Evolutionary conservation across 73 alveolate genomes (phyloP).

Genomic region (Paraurostyla sp.): DNA sequence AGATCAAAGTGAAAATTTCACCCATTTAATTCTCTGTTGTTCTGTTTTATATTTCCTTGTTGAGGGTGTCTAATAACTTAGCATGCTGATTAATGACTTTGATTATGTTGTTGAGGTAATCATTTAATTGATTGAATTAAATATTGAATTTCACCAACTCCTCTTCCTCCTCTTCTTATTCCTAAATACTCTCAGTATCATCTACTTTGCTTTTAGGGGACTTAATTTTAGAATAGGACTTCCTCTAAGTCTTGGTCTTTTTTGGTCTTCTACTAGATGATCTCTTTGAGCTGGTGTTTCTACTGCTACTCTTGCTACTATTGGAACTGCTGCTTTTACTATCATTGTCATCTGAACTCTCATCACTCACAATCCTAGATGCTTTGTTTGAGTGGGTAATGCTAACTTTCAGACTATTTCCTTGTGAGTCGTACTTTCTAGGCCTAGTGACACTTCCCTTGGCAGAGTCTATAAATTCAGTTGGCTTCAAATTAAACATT

Average conservation of each 20-base stretch:
- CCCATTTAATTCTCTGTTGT: conserved; percentile 51
- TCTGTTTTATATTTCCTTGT: conserved; percentile 40
- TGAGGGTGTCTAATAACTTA: conserved; percentile 55
- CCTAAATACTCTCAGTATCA: neutral
- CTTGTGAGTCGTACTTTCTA: neutral
- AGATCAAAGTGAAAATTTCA: conserved; percentile 27
- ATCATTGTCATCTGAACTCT: neutral
- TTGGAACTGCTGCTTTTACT: neutral
- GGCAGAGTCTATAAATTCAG: neutral
- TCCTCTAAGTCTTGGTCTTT: neutral
- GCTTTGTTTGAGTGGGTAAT: neutral
- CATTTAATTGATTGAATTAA: conserved; percentile 26
- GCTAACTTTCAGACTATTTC: neutral
- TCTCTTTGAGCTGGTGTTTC: neutral
- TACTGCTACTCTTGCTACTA: neutral
- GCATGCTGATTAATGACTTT: conserved; percentile 75
- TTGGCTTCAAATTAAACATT: neutral
- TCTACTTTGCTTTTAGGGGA: neutral
- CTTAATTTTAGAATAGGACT: neutral
- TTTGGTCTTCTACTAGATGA: neutral
- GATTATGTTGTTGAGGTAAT: conserved; percentile 62
- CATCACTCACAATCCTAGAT: neutral
- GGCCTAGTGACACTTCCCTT: neutral
- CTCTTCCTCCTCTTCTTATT: conserved; percentile 39
- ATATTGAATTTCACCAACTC: conserved; percentile 35